Evolutionary conservation across 192 early-diverging fungal species (phyloP).

Genomic region (Backusella macrospora): DNA sequence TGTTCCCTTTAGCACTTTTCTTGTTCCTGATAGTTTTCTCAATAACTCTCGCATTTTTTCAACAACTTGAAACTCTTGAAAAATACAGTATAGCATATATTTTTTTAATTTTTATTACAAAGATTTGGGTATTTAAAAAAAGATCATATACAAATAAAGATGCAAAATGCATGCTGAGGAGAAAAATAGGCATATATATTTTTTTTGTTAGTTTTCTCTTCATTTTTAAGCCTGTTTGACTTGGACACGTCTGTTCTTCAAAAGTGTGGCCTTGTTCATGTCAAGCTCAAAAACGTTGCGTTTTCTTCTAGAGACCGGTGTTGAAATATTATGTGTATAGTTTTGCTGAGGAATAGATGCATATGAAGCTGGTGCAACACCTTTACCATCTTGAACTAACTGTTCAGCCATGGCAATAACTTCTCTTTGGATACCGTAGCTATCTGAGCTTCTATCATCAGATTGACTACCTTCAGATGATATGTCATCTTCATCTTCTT

Average conservation of each 20-base stretch:
- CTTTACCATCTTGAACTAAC: slow-evolving; percentile 22
- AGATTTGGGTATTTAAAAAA: slow-evolving; percentile 3
- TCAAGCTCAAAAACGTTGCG: slow-evolving; percentile 44
- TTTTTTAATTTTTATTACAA: background rate
- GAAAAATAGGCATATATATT: background rate
- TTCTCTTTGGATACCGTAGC: slow-evolving; percentile 19
- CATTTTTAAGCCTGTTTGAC: background rate
- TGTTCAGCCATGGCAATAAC: slow-evolving; percentile 33
- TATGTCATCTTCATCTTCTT: slow-evolving; percentile 6
- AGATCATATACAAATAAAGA: slow-evolving; percentile 6
- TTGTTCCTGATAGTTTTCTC: no score
- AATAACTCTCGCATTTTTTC: no score
- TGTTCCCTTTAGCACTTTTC: no score
- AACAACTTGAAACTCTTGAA: no score
- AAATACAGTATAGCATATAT: background rate
- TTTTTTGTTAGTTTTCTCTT: background rate
- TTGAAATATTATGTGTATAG: background rate
- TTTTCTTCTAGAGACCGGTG: slow-evolving; percentile 14
- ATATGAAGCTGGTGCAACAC: slow-evolving; percentile 26
- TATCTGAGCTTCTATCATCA: background rate
- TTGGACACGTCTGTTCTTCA: slow-evolving; percentile 43
- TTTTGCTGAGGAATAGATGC: background rate
- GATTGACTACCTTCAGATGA: background rate
- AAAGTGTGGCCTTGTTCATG: slow-evolving; percentile 45
- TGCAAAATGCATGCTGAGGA: background rate